These are phyloP conservation scores for Coriolopsis trogii DNA, from an alignment of 1,284 basidiomycete genomes.

Conservation along the genomic window DNA sequence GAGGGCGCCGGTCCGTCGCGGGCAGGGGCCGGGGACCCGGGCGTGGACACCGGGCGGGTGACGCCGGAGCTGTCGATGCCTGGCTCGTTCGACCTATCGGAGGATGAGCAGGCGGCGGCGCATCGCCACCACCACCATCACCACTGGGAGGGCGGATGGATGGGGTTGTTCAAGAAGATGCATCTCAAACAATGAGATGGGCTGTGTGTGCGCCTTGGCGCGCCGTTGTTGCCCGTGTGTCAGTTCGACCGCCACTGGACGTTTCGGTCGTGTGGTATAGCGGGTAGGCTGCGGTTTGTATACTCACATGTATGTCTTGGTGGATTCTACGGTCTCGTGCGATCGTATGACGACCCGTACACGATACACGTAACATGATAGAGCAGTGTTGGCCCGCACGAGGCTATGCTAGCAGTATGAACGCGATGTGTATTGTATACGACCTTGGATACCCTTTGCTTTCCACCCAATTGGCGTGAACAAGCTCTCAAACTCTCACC, in stretches of 20 bases:
- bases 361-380: no score
- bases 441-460: neutral
- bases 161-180: constrained; percentile 27
- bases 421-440: constrained; percentile 1
- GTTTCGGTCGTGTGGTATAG: no score
- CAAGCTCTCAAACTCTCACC: constrained; percentile 26
- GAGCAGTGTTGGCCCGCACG: no score
- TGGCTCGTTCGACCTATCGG: constrained; percentile 46
- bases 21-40: neutral
- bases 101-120: constrained; percentile 6
- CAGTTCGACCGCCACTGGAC: no score
- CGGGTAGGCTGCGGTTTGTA: no score
- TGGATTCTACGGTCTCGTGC: no score
- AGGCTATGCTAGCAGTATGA: no score
- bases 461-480: neutral
- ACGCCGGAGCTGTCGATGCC: constrained; percentile 47
- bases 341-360: no score
- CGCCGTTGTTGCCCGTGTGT: no score
- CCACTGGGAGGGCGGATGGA: constrained; percentile 23
- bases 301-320: no score
- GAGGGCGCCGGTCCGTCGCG: constrained; percentile 2
- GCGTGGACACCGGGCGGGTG: constrained; percentile 23
- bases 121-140: constrained; percentile 22
- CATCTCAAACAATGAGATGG: constrained; percentile 23
- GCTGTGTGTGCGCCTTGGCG: no score